phyloP scores from a whole-genome alignment of 2,329 filamentous ascomycete species.

The Chlorencoelia australis region DNA sequence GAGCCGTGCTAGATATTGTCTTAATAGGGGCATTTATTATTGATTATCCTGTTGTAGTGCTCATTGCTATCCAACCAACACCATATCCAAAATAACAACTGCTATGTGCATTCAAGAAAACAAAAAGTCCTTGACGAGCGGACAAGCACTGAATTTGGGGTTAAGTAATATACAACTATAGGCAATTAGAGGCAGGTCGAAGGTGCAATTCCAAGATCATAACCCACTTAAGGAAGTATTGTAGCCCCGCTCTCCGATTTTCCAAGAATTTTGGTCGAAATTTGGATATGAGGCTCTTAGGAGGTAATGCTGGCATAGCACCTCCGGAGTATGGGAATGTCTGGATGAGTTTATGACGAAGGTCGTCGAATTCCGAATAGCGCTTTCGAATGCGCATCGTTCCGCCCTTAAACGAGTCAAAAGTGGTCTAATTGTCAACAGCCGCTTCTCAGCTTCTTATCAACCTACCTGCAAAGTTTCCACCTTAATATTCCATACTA shows the following conservation, averaged over 20 bases:
- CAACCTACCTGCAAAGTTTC: conserved; percentile 68
- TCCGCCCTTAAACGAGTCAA: no score
- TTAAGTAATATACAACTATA: conserved; percentile 79
- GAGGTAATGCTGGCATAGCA: conserved; percentile 81
- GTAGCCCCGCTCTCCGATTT: conserved; percentile 67
- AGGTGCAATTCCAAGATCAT: no score
- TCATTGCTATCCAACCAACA: not conserved
- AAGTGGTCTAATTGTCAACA: no score
- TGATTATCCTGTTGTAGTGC: conserved; percentile 1
- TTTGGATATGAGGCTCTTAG: conserved; percentile 82
- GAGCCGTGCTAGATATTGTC: no score
- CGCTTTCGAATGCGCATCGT: conserved; percentile 56
- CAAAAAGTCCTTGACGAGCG: conserved; percentile 82
- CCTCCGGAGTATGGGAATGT: conserved; percentile 78
- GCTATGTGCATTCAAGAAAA: conserved; percentile 17
- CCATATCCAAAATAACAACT: not conserved
- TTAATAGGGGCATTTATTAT: conserved; percentile 6
- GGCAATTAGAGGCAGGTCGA: no score
- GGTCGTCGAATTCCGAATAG: conserved; percentile 88
- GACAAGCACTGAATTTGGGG: conserved; percentile 87
- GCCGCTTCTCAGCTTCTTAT: not conserved
- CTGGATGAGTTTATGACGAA: conserved; percentile 61
- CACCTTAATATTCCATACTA: conserved; percentile 86
- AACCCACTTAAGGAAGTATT: conserved; percentile 86
- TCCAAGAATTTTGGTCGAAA: conserved; percentile 82